Conservation (phyloP, 495 filamentous ascomycete species). For the Hypomontagnella monticulosa region DNA sequence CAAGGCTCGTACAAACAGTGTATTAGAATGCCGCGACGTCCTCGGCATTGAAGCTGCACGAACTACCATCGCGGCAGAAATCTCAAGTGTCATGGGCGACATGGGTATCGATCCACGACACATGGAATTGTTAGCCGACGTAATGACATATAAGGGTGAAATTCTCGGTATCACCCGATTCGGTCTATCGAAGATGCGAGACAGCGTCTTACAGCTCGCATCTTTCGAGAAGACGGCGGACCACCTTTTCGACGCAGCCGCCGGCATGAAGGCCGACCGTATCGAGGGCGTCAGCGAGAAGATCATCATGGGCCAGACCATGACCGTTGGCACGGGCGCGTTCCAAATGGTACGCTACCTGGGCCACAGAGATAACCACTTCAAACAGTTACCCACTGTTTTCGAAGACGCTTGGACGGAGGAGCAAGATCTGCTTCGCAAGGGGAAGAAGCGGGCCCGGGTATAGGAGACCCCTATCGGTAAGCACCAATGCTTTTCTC, state of each 20-base stretch:
- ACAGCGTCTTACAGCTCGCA: conserved; percentile 91
- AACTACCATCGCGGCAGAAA: conserved; percentile 82
- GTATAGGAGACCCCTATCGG: not conserved
- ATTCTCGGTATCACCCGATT: conserved; percentile 98
- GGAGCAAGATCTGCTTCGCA: conserved; percentile 36
- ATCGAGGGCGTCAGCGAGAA: conserved; percentile 96
- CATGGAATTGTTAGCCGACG: conserved; percentile 98
- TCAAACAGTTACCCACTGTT: conserved; percentile 69
- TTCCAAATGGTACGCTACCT: conserved; percentile 85
- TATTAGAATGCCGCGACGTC: conserved; percentile 92
- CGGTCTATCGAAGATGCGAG: conserved; percentile 95
- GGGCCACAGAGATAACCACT: conserved; percentile 70
- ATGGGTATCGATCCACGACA: conserved; percentile 98
- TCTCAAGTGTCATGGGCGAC: conserved; percentile 80
- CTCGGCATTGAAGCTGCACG: conserved; percentile 96
- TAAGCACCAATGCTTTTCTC: not conserved
- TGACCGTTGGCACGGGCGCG: conserved; percentile 89
- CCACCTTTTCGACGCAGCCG: conserved; percentile 95
- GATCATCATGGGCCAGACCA: conserved; percentile 97
- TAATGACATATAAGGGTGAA: conserved; percentile 99
- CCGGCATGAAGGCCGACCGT: conserved; percentile 83
- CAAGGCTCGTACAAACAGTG: conserved; percentile 78
- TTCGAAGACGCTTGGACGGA: conserved; percentile 82
- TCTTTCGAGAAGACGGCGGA: conserved; percentile 99
- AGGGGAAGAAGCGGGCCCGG: conserved; percentile 22